Evolutionary conservation across 305 asterid species (phyloP).

Genomic region (Lippia alba): DNA sequence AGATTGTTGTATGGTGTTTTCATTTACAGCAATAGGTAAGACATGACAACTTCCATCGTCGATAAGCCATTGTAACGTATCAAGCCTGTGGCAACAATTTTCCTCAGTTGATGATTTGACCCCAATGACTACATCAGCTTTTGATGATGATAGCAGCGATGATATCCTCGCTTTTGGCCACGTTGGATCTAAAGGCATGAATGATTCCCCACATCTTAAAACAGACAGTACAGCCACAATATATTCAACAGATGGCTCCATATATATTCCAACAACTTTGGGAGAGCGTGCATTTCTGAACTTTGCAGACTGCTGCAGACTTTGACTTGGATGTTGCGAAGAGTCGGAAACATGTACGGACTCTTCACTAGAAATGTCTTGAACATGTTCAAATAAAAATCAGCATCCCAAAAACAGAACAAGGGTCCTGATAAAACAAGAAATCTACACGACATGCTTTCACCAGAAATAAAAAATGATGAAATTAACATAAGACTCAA

Average conservation of each 20-base stretch:
- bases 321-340: conserved; percentile 35
- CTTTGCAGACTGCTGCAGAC: conserved; percentile 32
- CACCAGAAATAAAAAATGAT: conserved; percentile 6
- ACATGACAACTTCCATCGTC: conserved; percentile 56
- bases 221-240: conserved; percentile 79
- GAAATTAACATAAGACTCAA: conserved; percentile 8
- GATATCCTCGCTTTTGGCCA: conserved; percentile 82
- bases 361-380: conserved; percentile 36
- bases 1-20: conserved; percentile 41
- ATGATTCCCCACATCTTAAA: conserved; percentile 90
- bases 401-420: conserved; percentile 17
- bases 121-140: conserved; percentile 65
- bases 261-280: conserved; percentile 70
- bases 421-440: conserved; percentile 3
- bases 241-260: conserved; percentile 92
- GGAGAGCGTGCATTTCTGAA: conserved; percentile 48
- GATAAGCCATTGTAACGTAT: conserved; percentile 68
- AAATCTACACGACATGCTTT: background rate
- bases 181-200: conserved; percentile 91
- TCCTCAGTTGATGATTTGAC: conserved; percentile 45
- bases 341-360: conserved; percentile 31
- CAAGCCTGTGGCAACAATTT: conserved; percentile 62
- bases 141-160: conserved; percentile 63
- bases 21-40: conserved; percentile 54
- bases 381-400: conserved; percentile 27